Base-by-base conservation (phyloP, 345 rosid species). In the Heritiera littoralis region DNA sequence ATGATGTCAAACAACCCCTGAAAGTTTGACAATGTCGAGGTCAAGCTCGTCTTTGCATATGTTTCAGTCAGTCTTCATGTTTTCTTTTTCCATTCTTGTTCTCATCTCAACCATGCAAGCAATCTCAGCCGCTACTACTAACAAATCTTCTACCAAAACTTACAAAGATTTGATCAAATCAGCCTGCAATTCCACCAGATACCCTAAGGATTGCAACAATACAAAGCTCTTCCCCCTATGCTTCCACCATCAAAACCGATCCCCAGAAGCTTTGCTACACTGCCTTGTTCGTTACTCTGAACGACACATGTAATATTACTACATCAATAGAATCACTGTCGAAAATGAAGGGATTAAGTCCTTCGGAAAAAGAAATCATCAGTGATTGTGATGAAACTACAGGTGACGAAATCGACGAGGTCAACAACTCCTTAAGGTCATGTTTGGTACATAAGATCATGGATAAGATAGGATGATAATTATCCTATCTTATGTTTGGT, bases 141-240 rank as follows among this genome's bases (percentile, higher is more conserved):
- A 1, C 5, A 28, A 20, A 3, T 10, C 35, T 11, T 11, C 7
- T 9, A 23, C 15, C 35, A 3, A 10, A 9, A 23, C 74, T 18
- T 89, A 86, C 92, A 85, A 64, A 60, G 82, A 74, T 4, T 93
- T 81, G 82, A 81, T 93, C 15, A 80, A 83, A 80, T 82, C 81
- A 9, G 85, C 90, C 2, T 92, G 97, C 85, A 84, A 80, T 30
- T 72, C 90, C 6, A 87, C 97, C 67, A 84, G 82, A 41, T 86
- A 84, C 76, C 92, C 98, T 1, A 59, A 61, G 3, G 81, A 83
- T 54, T 93, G 98, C 86, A 83, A 85, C 88, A n/a, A n/a, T n/a
- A n/a, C n/a, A 79, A 66, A 48, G 79, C 81, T 35, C 92, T 93
- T 84, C 90, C 32, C 77, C 92, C 15, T 87, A 85, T 77, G 81